Evolutionary conservation across 208 protist species (phyloP).

Genomic region (Trypanosoma brucei): DNA sequence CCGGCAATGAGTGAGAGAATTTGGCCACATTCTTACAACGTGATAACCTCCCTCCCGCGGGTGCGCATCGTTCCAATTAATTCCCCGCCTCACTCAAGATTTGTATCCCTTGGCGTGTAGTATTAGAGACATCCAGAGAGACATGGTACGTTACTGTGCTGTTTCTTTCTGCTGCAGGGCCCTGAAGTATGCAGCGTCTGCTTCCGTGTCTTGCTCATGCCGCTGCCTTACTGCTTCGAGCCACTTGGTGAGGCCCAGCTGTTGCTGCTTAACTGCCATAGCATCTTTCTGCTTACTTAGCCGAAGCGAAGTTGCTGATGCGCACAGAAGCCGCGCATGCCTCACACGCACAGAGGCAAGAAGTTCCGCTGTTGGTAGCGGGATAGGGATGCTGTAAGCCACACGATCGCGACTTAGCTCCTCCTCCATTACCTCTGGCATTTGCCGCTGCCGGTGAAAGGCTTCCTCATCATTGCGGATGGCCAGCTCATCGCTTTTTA

Average conservation of each 20-base stretch:
- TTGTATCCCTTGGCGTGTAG: no score
- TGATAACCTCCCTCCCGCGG: no score
- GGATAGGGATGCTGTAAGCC: slow-evolving; percentile 47
- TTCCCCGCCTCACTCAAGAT: no score
- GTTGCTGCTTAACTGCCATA: slow-evolving; percentile 38
- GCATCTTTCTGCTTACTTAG: slow-evolving; percentile 29
- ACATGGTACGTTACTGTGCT: not conserved
- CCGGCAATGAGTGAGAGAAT: no score
- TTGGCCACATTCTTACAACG: no score
- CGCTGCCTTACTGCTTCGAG: slow-evolving; percentile 13
- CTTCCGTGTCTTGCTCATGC: slow-evolving; percentile 14
- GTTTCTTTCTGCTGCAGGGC: slow-evolving; percentile 15
- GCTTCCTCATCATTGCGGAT: slow-evolving; percentile 81
- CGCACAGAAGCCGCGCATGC: slow-evolving; percentile 31
- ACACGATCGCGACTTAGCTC: slow-evolving; percentile 23
- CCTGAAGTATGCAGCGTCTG: slow-evolving; percentile 20
- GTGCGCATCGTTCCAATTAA: no score
- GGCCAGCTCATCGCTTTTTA: slow-evolving; percentile 53
- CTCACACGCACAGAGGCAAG: slow-evolving; percentile 39
- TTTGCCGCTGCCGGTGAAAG: slow-evolving; percentile 70
- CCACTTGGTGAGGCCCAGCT: slow-evolving; percentile 29
- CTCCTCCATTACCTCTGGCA: slow-evolving; percentile 48
- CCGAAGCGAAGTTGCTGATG: slow-evolving; percentile 30
- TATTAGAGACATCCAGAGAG: no score
- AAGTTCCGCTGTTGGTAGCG: slow-evolving; percentile 43